A percentile compares a stretch with the other conserved stretches of the same genome.
phyloP scores from a whole-genome alignment of 2,329 filamentous ascomycete genomes.

The Claviceps pazoutovae region DNA sequence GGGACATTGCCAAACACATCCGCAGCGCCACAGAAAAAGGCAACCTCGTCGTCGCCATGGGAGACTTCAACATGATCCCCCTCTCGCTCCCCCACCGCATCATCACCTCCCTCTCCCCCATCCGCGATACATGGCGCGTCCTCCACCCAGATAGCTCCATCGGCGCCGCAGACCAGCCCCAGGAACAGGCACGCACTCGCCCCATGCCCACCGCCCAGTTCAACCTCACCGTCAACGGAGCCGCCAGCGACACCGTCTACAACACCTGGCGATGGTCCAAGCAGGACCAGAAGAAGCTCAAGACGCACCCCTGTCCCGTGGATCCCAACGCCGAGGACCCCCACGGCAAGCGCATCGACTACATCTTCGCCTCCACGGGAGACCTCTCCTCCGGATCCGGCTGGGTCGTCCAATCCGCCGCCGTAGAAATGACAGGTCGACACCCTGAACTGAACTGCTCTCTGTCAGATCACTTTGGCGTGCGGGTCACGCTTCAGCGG shows the following conservation, averaged over 20 bases:
- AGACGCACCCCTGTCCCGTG: conserved; percentile 42
- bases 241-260: conserved; percentile 70
- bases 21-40: conserved; percentile 66
- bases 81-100: conserved; percentile 70
- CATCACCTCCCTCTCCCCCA: conserved; percentile 62
- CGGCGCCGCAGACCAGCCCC: conserved; percentile 53
- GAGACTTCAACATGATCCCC: conserved; percentile 96
- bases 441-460: conserved; percentile 75
- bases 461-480: conserved; percentile 87
- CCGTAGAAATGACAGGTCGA: conserved; percentile 67
- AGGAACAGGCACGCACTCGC: conserved; percentile 50
- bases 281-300: conserved; percentile 51
- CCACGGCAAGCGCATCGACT: conserved; percentile 78
- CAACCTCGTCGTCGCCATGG: conserved; percentile 71
- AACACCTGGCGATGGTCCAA: conserved; percentile 93
- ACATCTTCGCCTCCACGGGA: conserved; percentile 67
- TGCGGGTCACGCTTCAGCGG: conserved; percentile 60
- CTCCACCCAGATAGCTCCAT: conserved; percentile 74
- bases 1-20: conserved; percentile 86
- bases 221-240: conserved; percentile 70
- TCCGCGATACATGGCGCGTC: conserved; percentile 73
- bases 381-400: conserved; percentile 16
- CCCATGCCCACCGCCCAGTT: conserved; percentile 62
- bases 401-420: conserved; percentile 59
- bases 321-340: conserved; percentile 55